Evolutionary conservation across 1,139 yeast genomes (phyloP).

Genomic region (Debaryomycetaceae sp.): DNA sequence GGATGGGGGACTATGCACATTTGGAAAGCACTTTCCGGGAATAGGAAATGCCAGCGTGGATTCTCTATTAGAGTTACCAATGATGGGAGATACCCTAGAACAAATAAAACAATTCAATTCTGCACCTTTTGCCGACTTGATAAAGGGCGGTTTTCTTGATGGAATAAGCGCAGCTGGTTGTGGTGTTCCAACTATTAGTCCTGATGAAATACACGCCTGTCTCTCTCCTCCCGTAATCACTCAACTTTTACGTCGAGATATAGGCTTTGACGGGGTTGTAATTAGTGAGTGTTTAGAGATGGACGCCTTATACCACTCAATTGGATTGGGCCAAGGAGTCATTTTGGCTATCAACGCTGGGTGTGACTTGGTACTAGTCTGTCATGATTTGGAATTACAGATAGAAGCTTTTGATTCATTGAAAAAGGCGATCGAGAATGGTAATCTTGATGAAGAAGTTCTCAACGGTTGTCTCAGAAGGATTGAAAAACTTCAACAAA

Average conservation of each 20-base stretch:
- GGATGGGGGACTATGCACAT: conserved; percentile 54
- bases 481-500: conserved; percentile 42
- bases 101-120: conserved; percentile 51
- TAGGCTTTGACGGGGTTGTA: conserved; percentile 59
- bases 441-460: conserved; percentile 49
- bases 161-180: conserved; percentile 66
- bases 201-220: conserved; percentile 64
- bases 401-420: conserved; percentile 57
- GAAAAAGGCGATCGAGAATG: conserved; percentile 50
- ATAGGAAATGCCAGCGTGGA: conserved; percentile 63
- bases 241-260: conserved; percentile 48
- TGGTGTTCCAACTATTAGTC: conserved; percentile 61
- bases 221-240: conserved; percentile 56
- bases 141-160: conserved; percentile 48
- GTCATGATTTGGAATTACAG: conserved; percentile 56
- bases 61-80: conserved; percentile 54
- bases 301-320: conserved; percentile 61
- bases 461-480: conserved; percentile 41
- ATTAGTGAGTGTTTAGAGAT: conserved; percentile 63
- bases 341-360: conserved; percentile 61
- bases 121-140: conserved; percentile 51
- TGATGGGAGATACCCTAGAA: conserved; percentile 54
- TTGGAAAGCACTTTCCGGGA: conserved; percentile 69
- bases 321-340: conserved; percentile 67
- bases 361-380: conserved; percentile 63